phyloP scores from a whole-genome alignment of 805 yeast species.

The Ogataea ganodermae region DNA sequence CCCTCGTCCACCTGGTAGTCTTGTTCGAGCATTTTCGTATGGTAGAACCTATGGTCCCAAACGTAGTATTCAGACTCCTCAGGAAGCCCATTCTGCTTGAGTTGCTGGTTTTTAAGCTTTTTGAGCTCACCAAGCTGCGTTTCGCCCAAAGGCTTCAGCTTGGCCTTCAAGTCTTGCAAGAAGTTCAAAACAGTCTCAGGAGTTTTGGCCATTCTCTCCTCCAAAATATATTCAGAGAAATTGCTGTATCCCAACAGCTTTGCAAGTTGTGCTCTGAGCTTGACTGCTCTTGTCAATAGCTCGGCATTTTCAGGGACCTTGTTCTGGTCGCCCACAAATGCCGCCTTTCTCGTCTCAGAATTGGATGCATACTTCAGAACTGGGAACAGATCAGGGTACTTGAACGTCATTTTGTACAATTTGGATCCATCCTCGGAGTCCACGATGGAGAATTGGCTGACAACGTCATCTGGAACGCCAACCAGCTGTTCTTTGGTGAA shows the following conservation, averaged over 20 bases:
- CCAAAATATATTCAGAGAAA: conserved; percentile 70
- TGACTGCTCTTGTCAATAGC: conserved; percentile 59
- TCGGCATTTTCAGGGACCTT: conserved; percentile 66
- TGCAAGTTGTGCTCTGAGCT: conserved; percentile 63
- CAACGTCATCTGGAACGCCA: conserved; percentile 70
- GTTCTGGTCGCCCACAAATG: conserved; percentile 67
- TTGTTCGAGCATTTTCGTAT: conserved; percentile 63
- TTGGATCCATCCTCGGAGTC: conserved; percentile 40
- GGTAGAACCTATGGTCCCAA: conserved; percentile 77
- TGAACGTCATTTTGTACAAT: conserved; percentile 67
- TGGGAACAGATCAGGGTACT: conserved; percentile 79
- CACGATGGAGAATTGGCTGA: conserved; percentile 56
- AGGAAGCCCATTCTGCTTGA: conserved; percentile 43
- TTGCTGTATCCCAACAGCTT: conserved; percentile 62
- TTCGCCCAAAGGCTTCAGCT: conserved; percentile 60
- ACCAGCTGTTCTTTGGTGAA: conserved; percentile 66
- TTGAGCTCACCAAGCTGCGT: conserved; percentile 53
- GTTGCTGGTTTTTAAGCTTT: conserved; percentile 55
- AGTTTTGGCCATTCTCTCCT: conserved; percentile 78
- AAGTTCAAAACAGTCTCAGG: conserved; percentile 61
- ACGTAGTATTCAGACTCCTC: conserved; percentile 49
- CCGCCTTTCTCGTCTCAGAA: conserved; percentile 64
- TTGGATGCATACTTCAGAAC: conserved; percentile 70
- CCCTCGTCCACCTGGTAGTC: conserved; percentile 72
- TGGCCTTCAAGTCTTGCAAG: conserved; percentile 59